A percentile compares a stretch with the other conserved stretches of the same genome.
Evolutionary conservation across 23 red algal species (phyloP).

Genomic region (Chondrus crispus): DNA sequence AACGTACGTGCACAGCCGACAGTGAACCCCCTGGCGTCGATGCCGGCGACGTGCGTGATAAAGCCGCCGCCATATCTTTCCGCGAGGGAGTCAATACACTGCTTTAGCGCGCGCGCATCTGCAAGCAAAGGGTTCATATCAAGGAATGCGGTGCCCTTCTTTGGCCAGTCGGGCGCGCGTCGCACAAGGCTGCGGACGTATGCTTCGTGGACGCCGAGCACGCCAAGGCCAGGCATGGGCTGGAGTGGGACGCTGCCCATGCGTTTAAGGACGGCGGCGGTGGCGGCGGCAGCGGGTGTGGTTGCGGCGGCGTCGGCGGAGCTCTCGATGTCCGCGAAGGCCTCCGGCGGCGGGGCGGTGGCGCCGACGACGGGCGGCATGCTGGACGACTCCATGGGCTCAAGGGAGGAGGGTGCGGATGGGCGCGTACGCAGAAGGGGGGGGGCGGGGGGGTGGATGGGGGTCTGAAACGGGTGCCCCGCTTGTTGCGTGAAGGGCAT

Average conservation of each 20-base stretch:
- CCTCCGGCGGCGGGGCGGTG: too few species aligned
- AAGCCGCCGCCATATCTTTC: slow-evolving; percentile 25
- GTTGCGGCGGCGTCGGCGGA: too few species aligned
- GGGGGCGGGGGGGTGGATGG: too few species aligned
- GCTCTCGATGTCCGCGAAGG: too few species aligned
- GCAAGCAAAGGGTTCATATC: slow-evolving; percentile 33
- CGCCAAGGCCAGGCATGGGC: slow-evolving; percentile 1
- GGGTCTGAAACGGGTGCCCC: too few species aligned
- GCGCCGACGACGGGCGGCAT: too few species aligned
- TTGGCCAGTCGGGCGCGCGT: slow-evolving; percentile 19
- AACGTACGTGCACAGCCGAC: slow-evolving; percentile 52
- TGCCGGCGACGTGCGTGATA: slow-evolving; percentile 48
- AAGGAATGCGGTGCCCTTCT: slow-evolving; percentile 30
- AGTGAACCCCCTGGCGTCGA: slow-evolving; percentile 58
- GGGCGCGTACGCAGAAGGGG: too few species aligned
- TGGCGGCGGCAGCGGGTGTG: too few species aligned
- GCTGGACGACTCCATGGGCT: too few species aligned
- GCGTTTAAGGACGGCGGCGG: too few species aligned
- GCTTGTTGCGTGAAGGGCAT: too few species aligned
- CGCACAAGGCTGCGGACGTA: slow-evolving; percentile 39
- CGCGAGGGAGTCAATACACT: slow-evolving; percentile 31
- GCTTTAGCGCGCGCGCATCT: slow-evolving; percentile 13
- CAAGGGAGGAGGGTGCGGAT: too few species aligned
- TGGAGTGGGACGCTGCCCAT: slow-evolving; percentile 7
- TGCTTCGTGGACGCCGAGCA: slow-evolving; percentile 43